Conservation (phyloP, 2,329 filamentous ascomycete species). For the Trichophyton benhamiae region DNA sequence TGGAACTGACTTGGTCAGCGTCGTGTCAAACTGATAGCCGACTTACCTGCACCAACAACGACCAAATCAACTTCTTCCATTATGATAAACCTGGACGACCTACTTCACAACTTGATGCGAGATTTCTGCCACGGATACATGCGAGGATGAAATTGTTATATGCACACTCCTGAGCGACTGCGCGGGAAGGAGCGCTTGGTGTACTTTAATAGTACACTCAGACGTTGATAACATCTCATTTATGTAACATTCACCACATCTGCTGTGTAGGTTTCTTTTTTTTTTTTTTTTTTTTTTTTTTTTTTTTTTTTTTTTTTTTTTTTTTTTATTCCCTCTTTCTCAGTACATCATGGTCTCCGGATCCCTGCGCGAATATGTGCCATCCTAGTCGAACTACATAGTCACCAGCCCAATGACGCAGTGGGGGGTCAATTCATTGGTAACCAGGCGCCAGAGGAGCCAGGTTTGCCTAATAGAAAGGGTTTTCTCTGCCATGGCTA, state of each 20-base stretch:
- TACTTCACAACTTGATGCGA: not conserved
- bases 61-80: conserved; percentile 21
- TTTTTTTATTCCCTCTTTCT: not conserved
- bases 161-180: not conserved
- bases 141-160: not conserved
- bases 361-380: not conserved
- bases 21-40: not conserved
- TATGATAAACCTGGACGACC: not conserved
- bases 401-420: not conserved
- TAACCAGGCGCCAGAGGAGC: no score
- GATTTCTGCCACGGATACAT: not conserved
- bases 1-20: not conserved
- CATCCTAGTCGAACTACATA: not conserved
- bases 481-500: not conserved
- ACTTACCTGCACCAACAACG: conserved; percentile 40
- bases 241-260: not conserved
- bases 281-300: not conserved
- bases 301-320: not conserved
- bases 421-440: not conserved
- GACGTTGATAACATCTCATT: not conserved
- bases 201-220: not conserved
- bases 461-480: no score
- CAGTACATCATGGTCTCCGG: not conserved
- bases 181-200: not conserved
- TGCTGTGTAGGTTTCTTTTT: not conserved